A percentile compares a stretch with the other conserved stretches of the same genome.
Conservation (phyloP, 1,139 yeast genomes). For the Kodamaea suecica region DNA sequence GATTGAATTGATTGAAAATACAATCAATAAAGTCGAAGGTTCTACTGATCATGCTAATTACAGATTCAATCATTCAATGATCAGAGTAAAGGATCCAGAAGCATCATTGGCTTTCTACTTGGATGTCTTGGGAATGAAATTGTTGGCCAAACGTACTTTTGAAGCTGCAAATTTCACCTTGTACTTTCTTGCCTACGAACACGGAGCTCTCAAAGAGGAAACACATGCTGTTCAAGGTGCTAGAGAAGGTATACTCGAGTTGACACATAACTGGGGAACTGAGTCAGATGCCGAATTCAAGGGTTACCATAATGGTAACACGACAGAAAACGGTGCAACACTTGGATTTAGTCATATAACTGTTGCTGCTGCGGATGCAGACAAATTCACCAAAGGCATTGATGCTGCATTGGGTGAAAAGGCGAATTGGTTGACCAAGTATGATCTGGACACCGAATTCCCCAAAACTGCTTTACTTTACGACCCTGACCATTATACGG, state of each 20-base stretch:
- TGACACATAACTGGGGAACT: constrained; percentile 95
- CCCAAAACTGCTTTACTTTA: constrained; percentile 64
- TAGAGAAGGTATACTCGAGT: constrained; percentile 72
- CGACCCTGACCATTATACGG: constrained; percentile 92
- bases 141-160: constrained; percentile 54
- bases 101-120: constrained; percentile 74
- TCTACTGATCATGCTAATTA: constrained; percentile 43
- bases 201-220: constrained; percentile 38
- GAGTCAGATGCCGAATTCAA: constrained; percentile 69
- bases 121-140: constrained; percentile 75
- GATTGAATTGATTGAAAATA: constrained; percentile 83
- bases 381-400: constrained; percentile 48
- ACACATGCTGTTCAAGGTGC: constrained; percentile 32
- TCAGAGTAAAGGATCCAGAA: constrained; percentile 82
- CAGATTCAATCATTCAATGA: constrained; percentile 87
- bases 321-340: constrained; percentile 51
- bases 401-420: constrained; percentile 37
- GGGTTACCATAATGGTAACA: constrained; percentile 80
- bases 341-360: constrained; percentile 89
- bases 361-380: constrained; percentile 67
- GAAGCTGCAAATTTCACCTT: constrained; percentile 76
- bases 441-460: constrained; percentile 44
- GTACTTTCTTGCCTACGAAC: constrained; percentile 76
- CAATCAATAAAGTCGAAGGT: constrained; percentile 36
- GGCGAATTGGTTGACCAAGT: constrained; percentile 43